Evolutionary conservation across 345 rosid species (phyloP).

Genomic region (Theobroma cacao): DNA sequence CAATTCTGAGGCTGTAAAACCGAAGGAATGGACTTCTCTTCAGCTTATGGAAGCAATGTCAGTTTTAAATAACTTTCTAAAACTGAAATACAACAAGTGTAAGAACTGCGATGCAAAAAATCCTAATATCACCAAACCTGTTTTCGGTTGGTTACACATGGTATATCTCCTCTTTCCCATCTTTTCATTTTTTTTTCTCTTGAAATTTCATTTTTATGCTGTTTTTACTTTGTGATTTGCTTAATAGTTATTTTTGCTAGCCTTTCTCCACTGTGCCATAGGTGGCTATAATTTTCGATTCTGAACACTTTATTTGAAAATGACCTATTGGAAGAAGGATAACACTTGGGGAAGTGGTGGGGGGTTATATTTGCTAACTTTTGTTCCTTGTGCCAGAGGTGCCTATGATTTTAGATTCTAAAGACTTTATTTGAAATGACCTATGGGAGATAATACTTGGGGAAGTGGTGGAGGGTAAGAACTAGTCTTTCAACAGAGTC

Average conservation of each 20-base stretch:
- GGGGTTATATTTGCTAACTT: not conserved
- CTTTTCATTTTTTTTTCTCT: not conserved
- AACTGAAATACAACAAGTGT: slow-evolving; percentile 41
- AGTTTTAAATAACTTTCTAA: slow-evolving; percentile 52
- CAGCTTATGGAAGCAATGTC: slow-evolving; percentile 59
- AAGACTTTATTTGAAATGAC: not conserved
- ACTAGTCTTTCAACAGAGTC: not conserved
- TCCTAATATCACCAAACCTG: slow-evolving; percentile 58
- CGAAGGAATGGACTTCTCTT: slow-evolving; percentile 76
- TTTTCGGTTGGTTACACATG: slow-evolving; percentile 73
- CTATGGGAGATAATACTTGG: not conserved
- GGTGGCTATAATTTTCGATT: not conserved
- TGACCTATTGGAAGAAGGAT: not conserved
- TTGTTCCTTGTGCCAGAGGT: not conserved
- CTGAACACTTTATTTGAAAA: not conserved
- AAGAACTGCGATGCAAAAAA: slow-evolving; percentile 34
- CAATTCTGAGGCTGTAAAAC: slow-evolving; percentile 23
- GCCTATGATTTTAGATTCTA: not conserved
- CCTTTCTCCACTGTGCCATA: not conserved
- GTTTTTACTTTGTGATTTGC: slow-evolving; percentile 37
- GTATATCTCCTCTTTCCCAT: slow-evolving; percentile 32
- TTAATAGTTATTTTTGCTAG: not conserved
- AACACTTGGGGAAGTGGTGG: not conserved
- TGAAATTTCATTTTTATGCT: slow-evolving; percentile 53
- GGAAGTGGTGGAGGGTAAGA: not conserved